Evolutionary conservation across 2,329 filamentous ascomycete genomes (phyloP).

Genomic region (Colletotrichum eleusines): DNA sequence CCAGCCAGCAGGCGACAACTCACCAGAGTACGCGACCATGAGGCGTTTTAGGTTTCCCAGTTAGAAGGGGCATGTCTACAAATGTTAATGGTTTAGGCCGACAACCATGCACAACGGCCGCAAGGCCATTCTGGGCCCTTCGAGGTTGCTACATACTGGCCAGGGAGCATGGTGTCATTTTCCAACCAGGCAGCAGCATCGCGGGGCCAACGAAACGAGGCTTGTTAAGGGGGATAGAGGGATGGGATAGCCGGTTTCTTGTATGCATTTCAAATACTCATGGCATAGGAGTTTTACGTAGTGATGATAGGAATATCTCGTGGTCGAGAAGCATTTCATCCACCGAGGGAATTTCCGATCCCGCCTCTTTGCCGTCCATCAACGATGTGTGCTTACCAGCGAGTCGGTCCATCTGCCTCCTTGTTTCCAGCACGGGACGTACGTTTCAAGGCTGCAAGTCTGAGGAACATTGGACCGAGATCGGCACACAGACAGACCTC

Average conservation of each 20-base stretch:
- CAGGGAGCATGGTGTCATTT: neutral
- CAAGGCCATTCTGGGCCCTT: neutral
- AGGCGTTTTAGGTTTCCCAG: neutral
- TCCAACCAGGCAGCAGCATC: neutral
- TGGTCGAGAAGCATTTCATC: neutral
- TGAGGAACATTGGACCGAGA: neutral
- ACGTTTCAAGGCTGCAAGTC: neutral
- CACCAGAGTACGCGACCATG: neutral
- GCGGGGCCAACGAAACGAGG: neutral
- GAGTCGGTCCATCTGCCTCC: neutral
- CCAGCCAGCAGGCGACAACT: neutral
- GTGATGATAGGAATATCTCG: constrained; percentile 10
- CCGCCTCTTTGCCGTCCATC: no score
- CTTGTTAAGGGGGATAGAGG: neutral
- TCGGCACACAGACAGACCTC: neutral
- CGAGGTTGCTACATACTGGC: neutral
- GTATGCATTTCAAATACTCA: constrained; percentile 10
- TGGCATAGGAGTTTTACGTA: constrained; percentile 6
- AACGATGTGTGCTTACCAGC: neutral
- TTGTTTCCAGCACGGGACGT: neutral
- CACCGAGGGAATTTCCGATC: no score
- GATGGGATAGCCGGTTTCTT: constrained; percentile 5
- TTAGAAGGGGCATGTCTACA: neutral
- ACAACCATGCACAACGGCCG: neutral
- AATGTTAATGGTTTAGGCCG: neutral